These are phyloP conservation scores for Incumbomyces lentus DNA, from an alignment of 2,329 filamentous ascomycete species.

Conservation along the genomic window DNA sequence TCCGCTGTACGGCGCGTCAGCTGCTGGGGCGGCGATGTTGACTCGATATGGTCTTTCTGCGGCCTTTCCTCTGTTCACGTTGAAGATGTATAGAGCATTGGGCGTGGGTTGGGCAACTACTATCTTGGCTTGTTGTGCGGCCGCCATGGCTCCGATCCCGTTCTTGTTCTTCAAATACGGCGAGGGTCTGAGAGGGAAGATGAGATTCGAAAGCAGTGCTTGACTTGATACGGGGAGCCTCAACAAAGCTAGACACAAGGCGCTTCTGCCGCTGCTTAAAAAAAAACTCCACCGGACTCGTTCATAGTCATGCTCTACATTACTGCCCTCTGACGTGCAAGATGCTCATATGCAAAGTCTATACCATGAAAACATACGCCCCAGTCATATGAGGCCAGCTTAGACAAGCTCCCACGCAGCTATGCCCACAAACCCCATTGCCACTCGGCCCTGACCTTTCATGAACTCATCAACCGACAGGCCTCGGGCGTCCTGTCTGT, in stretches of 20 bases:
- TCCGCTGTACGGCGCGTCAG: constrained; percentile 29
- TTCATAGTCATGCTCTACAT: too few species aligned
- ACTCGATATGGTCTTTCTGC: constrained; percentile 23
- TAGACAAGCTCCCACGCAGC: constrained; percentile 45
- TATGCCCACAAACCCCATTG: constrained; percentile 41
- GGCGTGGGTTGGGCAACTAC: constrained; percentile 34
- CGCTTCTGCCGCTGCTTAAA: too few species aligned
- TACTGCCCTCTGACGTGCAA: too few species aligned
- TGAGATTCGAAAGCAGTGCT: constrained; percentile 17
- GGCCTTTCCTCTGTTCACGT: constrained; percentile 32
- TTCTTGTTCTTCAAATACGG: constrained; percentile 28
- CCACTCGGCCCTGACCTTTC: constrained; percentile 36
- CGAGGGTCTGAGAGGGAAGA: constrained; percentile 25
- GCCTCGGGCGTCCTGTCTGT: constrained; percentile 42
- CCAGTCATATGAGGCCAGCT: neutral
- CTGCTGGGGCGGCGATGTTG: constrained; percentile 24
- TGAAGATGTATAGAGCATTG: constrained; percentile 30
- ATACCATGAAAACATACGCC: neutral
- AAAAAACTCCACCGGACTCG: too few species aligned
- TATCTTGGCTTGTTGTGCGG: constrained; percentile 28
- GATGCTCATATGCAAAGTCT: neutral
- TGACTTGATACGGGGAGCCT: neutral
- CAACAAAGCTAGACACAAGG: too few species aligned
- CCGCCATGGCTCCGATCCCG: constrained; percentile 29
- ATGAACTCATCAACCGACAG: constrained; percentile 40